These are phyloP conservation scores for Spongispora temasekensis DNA, from an alignment of 1,284 basidiomycete genomes.

Conservation along the genomic window DNA sequence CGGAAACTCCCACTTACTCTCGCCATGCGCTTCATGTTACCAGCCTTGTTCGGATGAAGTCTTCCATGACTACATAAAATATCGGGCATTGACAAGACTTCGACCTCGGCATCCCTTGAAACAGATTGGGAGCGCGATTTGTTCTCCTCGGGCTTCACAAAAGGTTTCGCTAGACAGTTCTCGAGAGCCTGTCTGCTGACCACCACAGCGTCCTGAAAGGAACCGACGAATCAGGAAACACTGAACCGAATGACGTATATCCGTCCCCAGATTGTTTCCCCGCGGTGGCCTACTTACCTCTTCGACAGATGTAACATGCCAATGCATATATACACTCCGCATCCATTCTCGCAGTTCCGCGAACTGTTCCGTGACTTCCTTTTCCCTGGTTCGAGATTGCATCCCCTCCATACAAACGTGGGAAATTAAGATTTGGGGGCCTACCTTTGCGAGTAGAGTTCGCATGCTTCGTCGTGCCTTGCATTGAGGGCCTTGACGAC, in stretches of 20 bases:
- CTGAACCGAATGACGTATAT: conserved; percentile 9
- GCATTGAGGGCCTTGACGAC: conserved; percentile 60
- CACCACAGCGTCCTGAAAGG: conserved; percentile 53
- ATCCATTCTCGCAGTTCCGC: conserved; percentile 52
- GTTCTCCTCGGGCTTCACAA: conserved; percentile 25
- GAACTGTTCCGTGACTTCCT: conserved; percentile 46
- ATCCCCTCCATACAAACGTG: conserved; percentile 19
- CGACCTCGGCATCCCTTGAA: conserved; percentile 14
- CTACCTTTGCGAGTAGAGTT: conserved; percentile 52
- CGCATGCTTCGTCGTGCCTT: conserved; percentile 52
- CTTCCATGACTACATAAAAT: conserved; percentile 62
- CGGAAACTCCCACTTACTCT: conserved; percentile 28
- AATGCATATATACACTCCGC: conserved; percentile 60
- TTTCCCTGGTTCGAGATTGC: conserved; percentile 41
- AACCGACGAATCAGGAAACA: conserved; percentile 10
- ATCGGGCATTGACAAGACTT: conserved; percentile 33
- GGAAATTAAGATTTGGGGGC: conserved; percentile 26
- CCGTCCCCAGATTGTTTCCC: conserved; percentile 8
- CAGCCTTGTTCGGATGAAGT: conserved; percentile 57
- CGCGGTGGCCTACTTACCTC: conserved; percentile 42
- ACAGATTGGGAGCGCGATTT: conserved; percentile 24
- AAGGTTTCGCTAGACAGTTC: conserved; percentile 54
- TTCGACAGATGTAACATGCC: conserved; percentile 52
- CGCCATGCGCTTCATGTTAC: conserved; percentile 66
- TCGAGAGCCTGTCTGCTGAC: conserved; percentile 61